These are phyloP conservation scores for Leccinum subtestaceum DNA, from an alignment of 768 basidiomycete genomes.

Conservation along the genomic window DNA sequence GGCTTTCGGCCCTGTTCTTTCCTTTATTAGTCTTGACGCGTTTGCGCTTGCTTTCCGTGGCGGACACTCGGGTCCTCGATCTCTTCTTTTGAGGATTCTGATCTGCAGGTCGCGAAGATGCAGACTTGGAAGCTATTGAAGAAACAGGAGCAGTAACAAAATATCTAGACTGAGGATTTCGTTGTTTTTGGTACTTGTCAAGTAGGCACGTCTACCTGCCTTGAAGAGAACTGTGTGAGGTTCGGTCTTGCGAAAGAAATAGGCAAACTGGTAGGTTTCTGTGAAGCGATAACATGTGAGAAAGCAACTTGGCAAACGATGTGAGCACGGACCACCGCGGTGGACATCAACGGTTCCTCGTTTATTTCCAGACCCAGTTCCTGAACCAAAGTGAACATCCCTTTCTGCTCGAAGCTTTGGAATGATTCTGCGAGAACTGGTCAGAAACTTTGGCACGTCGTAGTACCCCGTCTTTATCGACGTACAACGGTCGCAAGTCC, in stretches of 20 bases:
- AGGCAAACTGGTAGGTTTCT: constrained; percentile 91
- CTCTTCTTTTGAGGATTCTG: constrained; percentile 18
- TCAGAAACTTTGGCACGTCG: neutral
- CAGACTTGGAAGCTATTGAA: constrained; percentile 19
- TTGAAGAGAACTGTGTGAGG: constrained; percentile 81
- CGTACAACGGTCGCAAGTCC: constrained; percentile 71
- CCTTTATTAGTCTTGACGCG: constrained; percentile 42
- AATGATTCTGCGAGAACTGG: constrained; percentile 48
- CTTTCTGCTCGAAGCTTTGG: constrained; percentile 65
- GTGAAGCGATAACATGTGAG: constrained; percentile 6
- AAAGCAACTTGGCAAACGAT: neutral
- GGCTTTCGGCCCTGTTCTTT: constrained; percentile 31
- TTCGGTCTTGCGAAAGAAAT: constrained; percentile 81
- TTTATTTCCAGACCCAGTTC: constrained; percentile 46
- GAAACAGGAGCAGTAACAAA: constrained; percentile 35
- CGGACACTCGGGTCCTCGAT: constrained; percentile 13
- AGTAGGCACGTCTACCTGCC: constrained; percentile 38
- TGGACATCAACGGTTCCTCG: constrained; percentile 79
- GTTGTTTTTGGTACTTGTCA: neutral
- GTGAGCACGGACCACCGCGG: constrained; percentile 60
- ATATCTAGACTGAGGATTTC: constrained; percentile 36
- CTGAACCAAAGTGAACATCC: constrained; percentile 40
- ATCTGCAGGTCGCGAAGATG: neutral
- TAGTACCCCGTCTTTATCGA: neutral
- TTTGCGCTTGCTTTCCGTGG: constrained; percentile 24